phyloP scores from a whole-genome alignment of 441 rosid genomes.

The Monsonia emarginata region DNA sequence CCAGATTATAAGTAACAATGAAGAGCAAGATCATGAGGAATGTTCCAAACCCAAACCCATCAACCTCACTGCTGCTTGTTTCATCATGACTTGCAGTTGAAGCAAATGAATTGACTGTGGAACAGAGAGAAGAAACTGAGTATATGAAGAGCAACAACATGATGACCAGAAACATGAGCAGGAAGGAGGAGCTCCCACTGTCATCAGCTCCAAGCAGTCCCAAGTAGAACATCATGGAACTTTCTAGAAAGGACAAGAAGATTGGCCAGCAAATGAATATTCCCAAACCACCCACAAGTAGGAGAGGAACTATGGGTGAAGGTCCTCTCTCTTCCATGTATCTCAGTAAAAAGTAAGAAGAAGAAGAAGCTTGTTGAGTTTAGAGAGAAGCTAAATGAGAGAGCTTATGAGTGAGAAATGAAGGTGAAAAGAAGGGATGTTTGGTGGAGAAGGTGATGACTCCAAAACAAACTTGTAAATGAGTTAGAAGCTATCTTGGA shows the following conservation, averaged over 20 bases:
- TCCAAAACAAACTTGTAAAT: not conserved
- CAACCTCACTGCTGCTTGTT: slow-evolving; percentile 14
- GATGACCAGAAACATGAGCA: slow-evolving; percentile 18
- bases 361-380: too few species aligned
- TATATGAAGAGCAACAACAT: slow-evolving; percentile 20
- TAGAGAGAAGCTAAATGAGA: slow-evolving; percentile 1
- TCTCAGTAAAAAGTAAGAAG: too few species aligned
- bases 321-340: slow-evolving; percentile 29
- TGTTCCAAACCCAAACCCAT: slow-evolving; percentile 34
- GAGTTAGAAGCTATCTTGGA: slow-evolving; percentile 7
- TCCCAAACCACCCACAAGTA: slow-evolving; percentile 35
- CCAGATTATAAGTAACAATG: slow-evolving; percentile 24
- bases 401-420: not conserved
- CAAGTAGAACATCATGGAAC: slow-evolving; percentile 16
- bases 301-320: slow-evolving; percentile 36
- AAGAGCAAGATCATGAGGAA: slow-evolving; percentile 30
- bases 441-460: slow-evolving; percentile 19
- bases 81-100: not conserved
- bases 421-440: not conserved
- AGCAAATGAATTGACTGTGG: not conserved
- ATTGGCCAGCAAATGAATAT: slow-evolving; percentile 25
- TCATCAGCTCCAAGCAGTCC: not conserved
- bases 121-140: slow-evolving; percentile 15
- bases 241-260: slow-evolving; percentile 18
- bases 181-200: slow-evolving; percentile 9